Evolutionary conservation across 768 basidiomycete genomes (phyloP).

Genomic region (Cystofilobasidium bisporidii): DNA sequence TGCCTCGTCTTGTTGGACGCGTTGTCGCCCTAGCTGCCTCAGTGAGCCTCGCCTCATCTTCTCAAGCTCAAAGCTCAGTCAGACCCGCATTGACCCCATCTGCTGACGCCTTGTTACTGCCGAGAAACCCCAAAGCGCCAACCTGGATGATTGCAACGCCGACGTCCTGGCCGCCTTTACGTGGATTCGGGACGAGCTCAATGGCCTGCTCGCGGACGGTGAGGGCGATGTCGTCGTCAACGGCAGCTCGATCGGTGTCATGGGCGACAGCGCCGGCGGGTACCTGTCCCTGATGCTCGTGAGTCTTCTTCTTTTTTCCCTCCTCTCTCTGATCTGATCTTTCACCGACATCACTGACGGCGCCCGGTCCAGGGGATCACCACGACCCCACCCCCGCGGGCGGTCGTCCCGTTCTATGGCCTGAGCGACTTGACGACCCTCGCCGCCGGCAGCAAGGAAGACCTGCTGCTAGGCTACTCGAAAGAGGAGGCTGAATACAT

Average conservation of each 20-base stretch:
- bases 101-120: background rate
- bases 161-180: background rate
- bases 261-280: conserved; percentile 1
- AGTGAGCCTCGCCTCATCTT: background rate
- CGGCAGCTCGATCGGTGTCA: background rate
- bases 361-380: no score
- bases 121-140: background rate
- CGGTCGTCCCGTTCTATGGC: background rate
- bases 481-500: background rate
- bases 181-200: no score
- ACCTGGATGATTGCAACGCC: background rate
- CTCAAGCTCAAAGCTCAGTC: no score
- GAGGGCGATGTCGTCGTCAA: background rate
- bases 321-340: background rate
- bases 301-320: background rate
- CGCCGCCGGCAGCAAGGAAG: background rate
- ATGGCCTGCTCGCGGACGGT: no score
- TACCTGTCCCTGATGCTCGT: conserved; percentile 3
- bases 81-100: background rate
- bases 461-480: background rate
- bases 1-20: no score
- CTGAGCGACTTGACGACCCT: background rate
- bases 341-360: no score
- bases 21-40: background rate
- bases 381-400: background rate